These are phyloP conservation scores for Yarrowia sp. DNA, from an alignment of 805 yeast species.

Conservation along the genomic window DNA sequence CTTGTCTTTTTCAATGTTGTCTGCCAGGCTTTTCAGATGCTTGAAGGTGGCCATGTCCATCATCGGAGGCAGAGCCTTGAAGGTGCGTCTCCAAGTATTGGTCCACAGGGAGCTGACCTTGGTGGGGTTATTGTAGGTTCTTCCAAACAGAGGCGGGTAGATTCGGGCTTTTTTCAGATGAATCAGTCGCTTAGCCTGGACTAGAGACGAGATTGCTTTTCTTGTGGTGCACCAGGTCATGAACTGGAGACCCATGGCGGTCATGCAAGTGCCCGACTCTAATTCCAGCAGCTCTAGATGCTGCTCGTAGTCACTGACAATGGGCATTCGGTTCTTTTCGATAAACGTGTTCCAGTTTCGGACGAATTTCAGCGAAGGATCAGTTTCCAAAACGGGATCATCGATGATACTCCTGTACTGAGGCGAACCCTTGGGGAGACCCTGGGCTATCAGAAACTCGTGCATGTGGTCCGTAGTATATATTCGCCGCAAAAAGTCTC, in stretches of 20 bases:
- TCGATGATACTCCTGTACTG: background rate
- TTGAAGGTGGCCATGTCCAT: conserved; percentile 19
- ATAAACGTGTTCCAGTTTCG: background rate
- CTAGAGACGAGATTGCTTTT: background rate
- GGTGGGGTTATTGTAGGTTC: background rate
- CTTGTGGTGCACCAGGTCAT: background rate
- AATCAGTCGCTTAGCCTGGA: background rate
- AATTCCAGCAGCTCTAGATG: conserved; percentile 8
- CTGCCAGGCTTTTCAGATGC: background rate
- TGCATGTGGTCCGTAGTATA: conserved; percentile 2
- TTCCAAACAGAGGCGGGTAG: background rate
- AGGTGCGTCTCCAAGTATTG: background rate
- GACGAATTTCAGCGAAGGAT: background rate
- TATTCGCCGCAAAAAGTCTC: background rate
- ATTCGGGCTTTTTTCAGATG: background rate
- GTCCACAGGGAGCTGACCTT: conserved; percentile 11
- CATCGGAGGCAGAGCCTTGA: background rate
- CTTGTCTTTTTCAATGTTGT: background rate
- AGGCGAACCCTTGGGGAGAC: background rate
- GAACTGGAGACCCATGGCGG: background rate
- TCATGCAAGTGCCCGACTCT: conserved; percentile 3
- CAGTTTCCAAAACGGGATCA: background rate
- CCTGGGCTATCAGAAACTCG: conserved; percentile 19
- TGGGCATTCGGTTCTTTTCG: background rate
- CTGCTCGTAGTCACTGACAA: conserved; percentile 4